A percentile compares a stretch with the other conserved stretches of the same genome.
These are phyloP conservation scores for Arctium minus DNA, from an alignment of 129 eudicot genomes.

Conservation along the genomic window DNA sequence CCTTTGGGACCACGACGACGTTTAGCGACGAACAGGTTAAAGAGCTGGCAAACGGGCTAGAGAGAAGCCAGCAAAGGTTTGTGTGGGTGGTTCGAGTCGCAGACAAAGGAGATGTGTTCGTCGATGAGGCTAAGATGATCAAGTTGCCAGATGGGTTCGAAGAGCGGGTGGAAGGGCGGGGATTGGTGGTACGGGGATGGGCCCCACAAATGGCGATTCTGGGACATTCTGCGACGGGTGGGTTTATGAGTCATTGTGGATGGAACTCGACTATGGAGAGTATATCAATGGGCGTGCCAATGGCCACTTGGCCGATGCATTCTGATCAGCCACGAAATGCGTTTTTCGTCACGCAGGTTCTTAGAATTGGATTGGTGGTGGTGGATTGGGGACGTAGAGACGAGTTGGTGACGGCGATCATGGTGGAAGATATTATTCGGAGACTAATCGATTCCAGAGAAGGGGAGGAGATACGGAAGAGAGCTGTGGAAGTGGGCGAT, in stretches of 20 bases:
- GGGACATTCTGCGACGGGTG: neutral
- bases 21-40: neutral
- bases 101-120: neutral
- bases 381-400: neutral
- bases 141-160: neutral
- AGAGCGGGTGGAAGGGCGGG: neutral
- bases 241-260: neutral
- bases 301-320: neutral
- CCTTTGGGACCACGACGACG: neutral
- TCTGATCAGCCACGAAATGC: neutral
- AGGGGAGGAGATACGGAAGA: neutral
- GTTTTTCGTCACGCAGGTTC: neutral
- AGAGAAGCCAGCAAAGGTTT: neutral
- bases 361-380: neutral
- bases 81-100: neutral
- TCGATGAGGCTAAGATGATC: neutral
- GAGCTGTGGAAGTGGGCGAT: neutral
- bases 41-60: neutral
- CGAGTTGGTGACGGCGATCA: neutral
- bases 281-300: neutral
- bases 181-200: neutral
- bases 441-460: neutral
- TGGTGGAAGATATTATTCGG: neutral
- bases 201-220: neutral
- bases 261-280: neutral